phyloP scores from a whole-genome alignment of 1,284 basidiomycete species.

The Ustilago shanxiensis region DNA sequence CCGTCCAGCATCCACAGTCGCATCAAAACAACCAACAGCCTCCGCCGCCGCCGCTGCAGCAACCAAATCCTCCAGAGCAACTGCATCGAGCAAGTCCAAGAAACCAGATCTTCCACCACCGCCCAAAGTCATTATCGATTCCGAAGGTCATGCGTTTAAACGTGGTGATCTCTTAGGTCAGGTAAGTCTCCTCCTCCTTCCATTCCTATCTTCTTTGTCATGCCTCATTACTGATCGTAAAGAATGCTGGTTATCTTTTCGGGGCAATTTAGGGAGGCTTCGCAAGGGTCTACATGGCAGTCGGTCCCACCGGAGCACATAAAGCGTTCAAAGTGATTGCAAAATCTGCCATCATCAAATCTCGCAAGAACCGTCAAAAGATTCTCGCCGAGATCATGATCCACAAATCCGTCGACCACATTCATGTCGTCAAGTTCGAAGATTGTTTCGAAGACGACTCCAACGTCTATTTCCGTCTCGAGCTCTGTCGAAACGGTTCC shows the following conservation, averaged over 20 bases:
- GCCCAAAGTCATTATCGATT: conserved; percentile 63
- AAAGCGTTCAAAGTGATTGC: conserved; percentile 72
- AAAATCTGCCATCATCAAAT: conserved; percentile 70
- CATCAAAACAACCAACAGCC: conserved; percentile 22
- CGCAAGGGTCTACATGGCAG: conserved; percentile 68
- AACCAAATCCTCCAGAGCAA: conserved; percentile 2
- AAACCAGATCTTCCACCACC: conserved; percentile 64
- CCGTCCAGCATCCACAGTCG: conserved; percentile 28
- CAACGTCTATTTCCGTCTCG: conserved; percentile 97
- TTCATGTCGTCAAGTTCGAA: conserved; percentile 91
- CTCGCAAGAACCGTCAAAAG: conserved; percentile 73
- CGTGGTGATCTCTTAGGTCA: conserved; percentile 63
- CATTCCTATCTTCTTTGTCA: neutral
- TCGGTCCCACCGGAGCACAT: conserved; percentile 60
- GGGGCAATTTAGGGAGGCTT: conserved; percentile 67
- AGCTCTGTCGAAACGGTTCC: conserved; percentile 87
- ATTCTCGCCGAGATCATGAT: conserved; percentile 99
- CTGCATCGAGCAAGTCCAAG: conserved; percentile 35
- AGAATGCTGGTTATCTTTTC: too few relatives aligned
- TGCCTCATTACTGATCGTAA: neutral
- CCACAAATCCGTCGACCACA: conserved; percentile 88
- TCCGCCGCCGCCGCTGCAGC: conserved; percentile 26
- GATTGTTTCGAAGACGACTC: conserved; percentile 96
- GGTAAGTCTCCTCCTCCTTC: conserved; percentile 25
- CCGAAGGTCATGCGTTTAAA: conserved; percentile 53